phyloP scores from a whole-genome alignment of 495 filamentous ascomycete genomes.

The Bryoglossum gracile region DNA sequence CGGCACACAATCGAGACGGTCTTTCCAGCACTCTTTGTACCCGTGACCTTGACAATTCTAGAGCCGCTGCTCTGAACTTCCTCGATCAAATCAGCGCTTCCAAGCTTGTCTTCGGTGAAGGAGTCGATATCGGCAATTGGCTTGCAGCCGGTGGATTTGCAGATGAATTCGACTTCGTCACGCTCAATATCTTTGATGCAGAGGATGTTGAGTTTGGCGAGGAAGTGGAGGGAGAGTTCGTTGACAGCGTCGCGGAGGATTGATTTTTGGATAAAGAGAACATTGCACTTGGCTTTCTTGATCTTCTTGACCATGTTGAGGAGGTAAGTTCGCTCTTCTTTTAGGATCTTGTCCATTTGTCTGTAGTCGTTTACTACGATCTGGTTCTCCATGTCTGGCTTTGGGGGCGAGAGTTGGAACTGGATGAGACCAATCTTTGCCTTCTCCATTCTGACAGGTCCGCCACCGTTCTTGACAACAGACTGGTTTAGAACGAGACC shows the following conservation, averaged over 20 bases:
- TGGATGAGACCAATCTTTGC: constrained; percentile 94
- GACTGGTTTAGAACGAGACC: constrained; percentile 88
- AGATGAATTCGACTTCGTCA: constrained; percentile 98
- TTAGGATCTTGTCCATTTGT: constrained; percentile 99
- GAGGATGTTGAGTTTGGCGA: constrained; percentile 92
- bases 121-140: constrained; percentile 97
- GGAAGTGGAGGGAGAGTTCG: constrained; percentile 93
- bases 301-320: constrained; percentile 99
- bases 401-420: constrained; percentile 95
- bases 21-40: constrained; percentile 72
- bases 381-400: constrained; percentile 99
- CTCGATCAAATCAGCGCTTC: constrained; percentile 90
- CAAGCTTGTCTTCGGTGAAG: constrained; percentile 98
- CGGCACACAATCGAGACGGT: constrained; percentile 92
- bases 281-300: constrained; percentile 99
- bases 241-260: constrained; percentile 97
- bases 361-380: constrained; percentile 98
- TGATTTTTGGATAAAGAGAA: constrained; percentile 96
- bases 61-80: constrained; percentile 81
- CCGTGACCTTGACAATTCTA: constrained; percentile 89
- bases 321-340: constrained; percentile 96
- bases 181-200: constrained; percentile 96
- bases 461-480: constrained; percentile 88
- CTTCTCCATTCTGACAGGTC: constrained; percentile 92
- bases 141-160: constrained; percentile 97